These are phyloP conservation scores for Lipomyces starkeyi DNA, from an alignment of 805 yeast species.

Conservation along the genomic window DNA sequence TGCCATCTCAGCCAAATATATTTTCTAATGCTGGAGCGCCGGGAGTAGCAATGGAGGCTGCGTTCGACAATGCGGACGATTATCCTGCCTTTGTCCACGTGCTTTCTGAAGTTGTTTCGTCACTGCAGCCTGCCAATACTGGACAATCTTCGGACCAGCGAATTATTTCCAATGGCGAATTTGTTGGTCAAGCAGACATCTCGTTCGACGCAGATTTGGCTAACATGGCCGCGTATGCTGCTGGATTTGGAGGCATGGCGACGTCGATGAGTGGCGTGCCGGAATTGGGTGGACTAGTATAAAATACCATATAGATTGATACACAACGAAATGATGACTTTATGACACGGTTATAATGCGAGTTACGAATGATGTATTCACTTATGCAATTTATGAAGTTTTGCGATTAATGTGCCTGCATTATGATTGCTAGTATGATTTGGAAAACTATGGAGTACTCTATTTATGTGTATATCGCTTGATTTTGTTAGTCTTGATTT, in stretches of 20 bases:
- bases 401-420: neutral
- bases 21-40: neutral
- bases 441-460: neutral
- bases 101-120: constrained; percentile 3
- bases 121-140: neutral
- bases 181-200: neutral
- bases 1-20: neutral
- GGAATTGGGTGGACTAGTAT: neutral
- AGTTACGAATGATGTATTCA: neutral
- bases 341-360: neutral
- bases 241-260: neutral
- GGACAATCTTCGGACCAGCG: neutral
- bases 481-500: neutral
- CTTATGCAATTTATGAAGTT: no score
- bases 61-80: neutral
- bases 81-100: neutral
- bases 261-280: neutral
- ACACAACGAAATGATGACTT: neutral
- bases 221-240: neutral
- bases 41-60: neutral
- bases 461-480: neutral
- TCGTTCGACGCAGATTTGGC: neutral
- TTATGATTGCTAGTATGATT: neutral
- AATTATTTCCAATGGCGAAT: neutral
- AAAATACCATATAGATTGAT: neutral